Percentiles rank a stretch among this genome's conserved stretches.
These are phyloP conservation scores for Ceratocystis diversiconidia DNA, from an alignment of 2,329 filamentous ascomycete species.

Conservation along the genomic window DNA sequence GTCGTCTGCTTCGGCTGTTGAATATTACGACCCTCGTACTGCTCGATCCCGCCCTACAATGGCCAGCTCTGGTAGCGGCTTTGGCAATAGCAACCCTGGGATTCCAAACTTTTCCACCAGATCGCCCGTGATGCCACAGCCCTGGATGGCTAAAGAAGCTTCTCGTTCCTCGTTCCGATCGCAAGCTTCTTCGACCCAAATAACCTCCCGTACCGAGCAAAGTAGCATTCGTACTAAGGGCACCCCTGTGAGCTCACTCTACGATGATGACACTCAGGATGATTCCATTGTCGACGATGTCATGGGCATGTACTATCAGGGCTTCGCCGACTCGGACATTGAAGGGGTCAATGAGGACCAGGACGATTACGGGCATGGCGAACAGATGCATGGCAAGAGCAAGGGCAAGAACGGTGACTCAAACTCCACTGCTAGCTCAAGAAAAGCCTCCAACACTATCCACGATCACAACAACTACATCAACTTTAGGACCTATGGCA, in stretches of 20 bases:
- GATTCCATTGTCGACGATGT: constrained; percentile 52
- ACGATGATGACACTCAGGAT: constrained; percentile 34
- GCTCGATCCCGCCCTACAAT: constrained; percentile 20
- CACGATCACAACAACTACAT: constrained; percentile 4
- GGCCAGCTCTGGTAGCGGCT: not conserved
- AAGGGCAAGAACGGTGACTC: not conserved
- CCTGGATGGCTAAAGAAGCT: constrained; percentile 39
- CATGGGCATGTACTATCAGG: constrained; percentile 54
- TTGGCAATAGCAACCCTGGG: not conserved
- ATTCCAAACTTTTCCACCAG: not conserved
- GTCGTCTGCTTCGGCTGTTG: constrained; percentile 28
- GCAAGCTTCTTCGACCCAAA: constrained; percentile 42
- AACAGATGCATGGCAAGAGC: not conserved
- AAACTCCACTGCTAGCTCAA: not conserved
- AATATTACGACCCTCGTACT: constrained; percentile 27
- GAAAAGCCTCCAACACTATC: not conserved
- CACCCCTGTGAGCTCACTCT: constrained; percentile 56
- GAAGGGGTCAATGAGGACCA: constrained; percentile 23
- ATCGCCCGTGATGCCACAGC: constrained; percentile 22
- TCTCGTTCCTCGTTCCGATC: constrained; percentile 43
- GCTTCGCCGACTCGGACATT: constrained; percentile 35
- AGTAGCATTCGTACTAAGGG: constrained; percentile 70
- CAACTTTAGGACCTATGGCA: not conserved
- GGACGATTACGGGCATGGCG: constrained; percentile 13
- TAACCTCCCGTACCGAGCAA: constrained; percentile 56